A percentile compares a stretch with the other conserved stretches of the same genome.
phyloP scores from a whole-genome alignment of 805 yeast species.

The Pichia phayaonensis region DNA sequence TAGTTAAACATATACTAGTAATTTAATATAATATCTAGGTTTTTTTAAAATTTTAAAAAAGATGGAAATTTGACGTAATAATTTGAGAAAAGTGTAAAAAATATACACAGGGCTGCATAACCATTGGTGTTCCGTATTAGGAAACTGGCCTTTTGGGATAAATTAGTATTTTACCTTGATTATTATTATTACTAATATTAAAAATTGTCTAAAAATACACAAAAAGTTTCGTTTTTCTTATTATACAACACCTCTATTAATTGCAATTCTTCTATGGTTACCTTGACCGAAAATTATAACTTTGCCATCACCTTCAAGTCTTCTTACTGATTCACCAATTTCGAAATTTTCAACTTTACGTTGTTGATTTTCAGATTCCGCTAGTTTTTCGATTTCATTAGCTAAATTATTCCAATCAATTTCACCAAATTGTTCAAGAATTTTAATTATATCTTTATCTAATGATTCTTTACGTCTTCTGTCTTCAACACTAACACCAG shows the following conservation, averaged over 20 bases:
- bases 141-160: neutral
- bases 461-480: conserved; percentile 70
- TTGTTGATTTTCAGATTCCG: conserved; percentile 28
- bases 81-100: neutral
- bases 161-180: neutral
- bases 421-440: conserved; percentile 43
- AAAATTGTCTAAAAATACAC: neutral
- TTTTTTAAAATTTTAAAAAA: neutral
- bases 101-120: neutral
- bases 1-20: neutral
- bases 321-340: conserved; percentile 55
- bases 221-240: neutral
- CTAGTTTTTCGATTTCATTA: conserved; percentile 40
- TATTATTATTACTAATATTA: neutral
- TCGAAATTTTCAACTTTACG: conserved; percentile 59
- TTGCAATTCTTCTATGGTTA: conserved; percentile 51
- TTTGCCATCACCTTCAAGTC: conserved; percentile 66
- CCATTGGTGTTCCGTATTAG: neutral
- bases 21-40: neutral
- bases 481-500: conserved; percentile 88
- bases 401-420: conserved; percentile 54
- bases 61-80: neutral
- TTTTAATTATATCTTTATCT: conserved; percentile 47
- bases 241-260: conserved; percentile 15
- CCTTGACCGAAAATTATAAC: conserved; percentile 67